phyloP scores from a whole-genome alignment of 2,329 filamentous ascomycete genomes.

The Pseudogymnoascus sp. region DNA sequence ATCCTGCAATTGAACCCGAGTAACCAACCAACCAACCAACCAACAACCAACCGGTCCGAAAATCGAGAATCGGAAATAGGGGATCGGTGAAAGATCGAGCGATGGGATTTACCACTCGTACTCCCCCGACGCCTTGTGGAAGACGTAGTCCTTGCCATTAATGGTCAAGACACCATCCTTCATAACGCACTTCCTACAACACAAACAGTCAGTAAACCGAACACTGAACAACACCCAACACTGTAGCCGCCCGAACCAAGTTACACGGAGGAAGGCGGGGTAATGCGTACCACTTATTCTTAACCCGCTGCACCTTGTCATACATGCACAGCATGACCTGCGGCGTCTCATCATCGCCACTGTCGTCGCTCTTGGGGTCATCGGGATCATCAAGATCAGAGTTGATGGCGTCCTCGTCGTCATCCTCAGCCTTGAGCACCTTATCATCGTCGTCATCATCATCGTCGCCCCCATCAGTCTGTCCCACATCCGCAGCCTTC shows the following conservation, averaged over 20 bases:
- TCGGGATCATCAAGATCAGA: constrained; percentile 95
- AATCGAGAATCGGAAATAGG: background rate
- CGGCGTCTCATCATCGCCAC: constrained; percentile 78
- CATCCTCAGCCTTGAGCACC: constrained; percentile 42
- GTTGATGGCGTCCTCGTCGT: constrained; percentile 94
- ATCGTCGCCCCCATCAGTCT: constrained; percentile 51
- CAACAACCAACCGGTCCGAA: background rate
- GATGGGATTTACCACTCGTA: constrained; percentile 75
- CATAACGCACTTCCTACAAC: constrained; percentile 82
- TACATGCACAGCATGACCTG: constrained; percentile 99
- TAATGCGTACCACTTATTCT: constrained; percentile 76
- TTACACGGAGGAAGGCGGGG: background rate
- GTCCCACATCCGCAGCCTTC: background rate
- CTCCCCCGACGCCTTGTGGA: constrained; percentile 94
- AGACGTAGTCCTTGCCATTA: constrained; percentile 92
- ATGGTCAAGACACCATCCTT: constrained; percentile 95
- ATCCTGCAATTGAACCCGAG: background rate
- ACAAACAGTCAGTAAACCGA: constrained; percentile 15
- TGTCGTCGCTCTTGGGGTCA: constrained; percentile 74
- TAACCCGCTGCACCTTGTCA: constrained; percentile 97
- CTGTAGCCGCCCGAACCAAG: background rate
- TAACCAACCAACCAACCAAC: background rate
- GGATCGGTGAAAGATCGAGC: background rate
- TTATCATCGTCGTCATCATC: constrained; percentile 51
- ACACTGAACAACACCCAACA: background rate